Percentiles rank a stretch among this genome's conserved stretches.
phyloP scores from a whole-genome alignment of 495 filamentous ascomycete species.

The Podospora comata region DNA sequence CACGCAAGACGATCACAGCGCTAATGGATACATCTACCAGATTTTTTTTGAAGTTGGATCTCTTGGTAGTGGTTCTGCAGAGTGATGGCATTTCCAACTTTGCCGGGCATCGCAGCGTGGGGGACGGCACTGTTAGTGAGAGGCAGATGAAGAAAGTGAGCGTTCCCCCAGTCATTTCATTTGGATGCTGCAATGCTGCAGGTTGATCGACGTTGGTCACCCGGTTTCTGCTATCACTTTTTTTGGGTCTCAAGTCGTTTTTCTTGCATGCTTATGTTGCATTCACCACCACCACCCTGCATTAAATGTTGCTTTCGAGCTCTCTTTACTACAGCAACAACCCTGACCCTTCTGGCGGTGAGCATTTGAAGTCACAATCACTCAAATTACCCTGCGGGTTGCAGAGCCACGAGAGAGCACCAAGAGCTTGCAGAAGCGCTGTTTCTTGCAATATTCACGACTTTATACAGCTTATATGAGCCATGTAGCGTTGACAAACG shows the following conservation, averaged over 20 bases:
- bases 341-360: constrained; percentile 19
- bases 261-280: constrained; percentile 24
- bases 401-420: not conserved
- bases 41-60: constrained; percentile 2
- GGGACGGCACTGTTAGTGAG: not conserved
- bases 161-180: not conserved
- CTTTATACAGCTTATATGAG: not conserved
- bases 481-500: not conserved
- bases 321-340: constrained; percentile 5
- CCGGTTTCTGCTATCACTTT: constrained; percentile 22
- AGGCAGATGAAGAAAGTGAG: not conserved
- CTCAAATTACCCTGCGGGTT: not conserved
- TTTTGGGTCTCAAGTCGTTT: constrained; percentile 6
- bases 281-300: constrained; percentile 21
- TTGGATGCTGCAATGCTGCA: constrained; percentile 23
- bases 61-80: constrained; percentile 9
- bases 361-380: constrained; percentile 3
- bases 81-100: not conserved
- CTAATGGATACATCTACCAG: constrained; percentile 5
- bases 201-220: constrained; percentile 26
- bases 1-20: constrained; percentile 16
- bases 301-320: not conserved
- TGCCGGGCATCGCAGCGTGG: constrained; percentile 9
- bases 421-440: not conserved
- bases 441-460: not conserved